A percentile compares a stretch with the other conserved stretches of the same genome.
phyloP scores from a whole-genome alignment of 495 filamentous ascomycete species.

The Margaritispora aquatica region DNA sequence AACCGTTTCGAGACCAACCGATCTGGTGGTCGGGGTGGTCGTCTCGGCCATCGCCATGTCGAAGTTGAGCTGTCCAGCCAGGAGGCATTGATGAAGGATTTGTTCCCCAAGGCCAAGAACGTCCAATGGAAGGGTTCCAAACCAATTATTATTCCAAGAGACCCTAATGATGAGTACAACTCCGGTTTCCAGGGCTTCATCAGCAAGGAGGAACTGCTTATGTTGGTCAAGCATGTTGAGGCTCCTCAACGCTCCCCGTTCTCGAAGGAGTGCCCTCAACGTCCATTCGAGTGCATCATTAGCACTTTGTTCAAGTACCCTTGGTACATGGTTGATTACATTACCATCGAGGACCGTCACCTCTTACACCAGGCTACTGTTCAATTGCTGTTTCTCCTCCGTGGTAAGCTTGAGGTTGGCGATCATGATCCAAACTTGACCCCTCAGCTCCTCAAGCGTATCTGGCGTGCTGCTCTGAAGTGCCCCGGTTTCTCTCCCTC shows the following conservation, averaged over 20 bases:
- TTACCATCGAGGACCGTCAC: constrained; percentile 60
- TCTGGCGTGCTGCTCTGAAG: constrained; percentile 49
- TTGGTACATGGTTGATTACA: constrained; percentile 56
- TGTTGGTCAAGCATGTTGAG: constrained; percentile 61
- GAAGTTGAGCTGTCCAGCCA: constrained; percentile 57
- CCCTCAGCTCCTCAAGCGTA: constrained; percentile 45
- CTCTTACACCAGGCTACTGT: constrained; percentile 45
- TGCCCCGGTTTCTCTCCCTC: constrained; percentile 60
- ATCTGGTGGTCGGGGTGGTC: constrained; percentile 36
- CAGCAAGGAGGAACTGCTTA: constrained; percentile 62
- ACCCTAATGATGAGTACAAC: constrained; percentile 46
- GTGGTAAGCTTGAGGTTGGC: constrained; percentile 35
- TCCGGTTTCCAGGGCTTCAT: constrained; percentile 65
- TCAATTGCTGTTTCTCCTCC: constrained; percentile 36
- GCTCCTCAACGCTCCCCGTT: constrained; percentile 59
- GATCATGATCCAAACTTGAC: constrained; percentile 38
- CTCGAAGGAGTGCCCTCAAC: constrained; percentile 57
- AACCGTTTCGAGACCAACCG: constrained; percentile 37
- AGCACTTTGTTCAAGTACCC: constrained; percentile 73
- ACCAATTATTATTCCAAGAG: constrained; percentile 36
- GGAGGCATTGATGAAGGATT: constrained; percentile 51
- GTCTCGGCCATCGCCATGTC: constrained; percentile 59
- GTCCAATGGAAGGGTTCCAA: constrained; percentile 49
- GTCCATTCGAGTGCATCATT: constrained; percentile 69
- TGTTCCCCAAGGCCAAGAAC: constrained; percentile 64